phyloP scores from a whole-genome alignment of 2,329 filamentous ascomycete species.

The Hirsutella minnesotensis region DNA sequence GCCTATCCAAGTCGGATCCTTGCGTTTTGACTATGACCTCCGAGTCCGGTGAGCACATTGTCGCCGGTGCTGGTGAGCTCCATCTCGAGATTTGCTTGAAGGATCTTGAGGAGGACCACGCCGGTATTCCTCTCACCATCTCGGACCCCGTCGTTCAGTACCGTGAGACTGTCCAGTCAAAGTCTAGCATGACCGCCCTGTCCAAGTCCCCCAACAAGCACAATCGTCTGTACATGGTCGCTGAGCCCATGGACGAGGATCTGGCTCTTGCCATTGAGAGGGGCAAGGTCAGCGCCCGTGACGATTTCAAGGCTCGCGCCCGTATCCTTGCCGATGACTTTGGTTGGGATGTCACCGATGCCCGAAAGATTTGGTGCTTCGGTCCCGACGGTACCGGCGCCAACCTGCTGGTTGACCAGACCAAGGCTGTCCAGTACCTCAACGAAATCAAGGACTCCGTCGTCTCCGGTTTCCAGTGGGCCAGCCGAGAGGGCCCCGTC shows the following conservation, averaged over 20 bases:
- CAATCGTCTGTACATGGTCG: slow-evolving; percentile 98
- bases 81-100: slow-evolving; percentile 99
- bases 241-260: slow-evolving; percentile 84
- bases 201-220: slow-evolving; percentile 99
- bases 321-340: slow-evolving; percentile 92
- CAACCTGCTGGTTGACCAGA: slow-evolving; percentile 98
- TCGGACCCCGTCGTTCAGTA: slow-evolving; percentile 97
- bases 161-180: slow-evolving; percentile 82
- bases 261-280: slow-evolving; percentile 79
- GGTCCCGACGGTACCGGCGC: slow-evolving; percentile 94
- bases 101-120: slow-evolving; percentile 99
- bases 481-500: slow-evolving; percentile 90
- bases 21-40: slow-evolving; percentile 86
- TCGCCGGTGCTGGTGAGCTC: slow-evolving; percentile 97
- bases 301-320: slow-evolving; percentile 98
- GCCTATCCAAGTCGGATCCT: slow-evolving; percentile 99
- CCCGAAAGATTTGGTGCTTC: slow-evolving; percentile 99
- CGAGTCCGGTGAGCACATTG: slow-evolving; percentile 95
- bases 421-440: slow-evolving; percentile 99
- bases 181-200: slow-evolving; percentile 89
- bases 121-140: slow-evolving; percentile 92
- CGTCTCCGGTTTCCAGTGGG: slow-evolving; percentile 99
- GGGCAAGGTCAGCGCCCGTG: slow-evolving; percentile 87
- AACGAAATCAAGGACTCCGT: slow-evolving; percentile 99
- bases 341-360: slow-evolving; percentile 99